A percentile compares a stretch with the other conserved stretches of the same genome.
Evolutionary conservation across 257 asterid species (phyloP).

Genomic region (Forsythia suspensa): DNA sequence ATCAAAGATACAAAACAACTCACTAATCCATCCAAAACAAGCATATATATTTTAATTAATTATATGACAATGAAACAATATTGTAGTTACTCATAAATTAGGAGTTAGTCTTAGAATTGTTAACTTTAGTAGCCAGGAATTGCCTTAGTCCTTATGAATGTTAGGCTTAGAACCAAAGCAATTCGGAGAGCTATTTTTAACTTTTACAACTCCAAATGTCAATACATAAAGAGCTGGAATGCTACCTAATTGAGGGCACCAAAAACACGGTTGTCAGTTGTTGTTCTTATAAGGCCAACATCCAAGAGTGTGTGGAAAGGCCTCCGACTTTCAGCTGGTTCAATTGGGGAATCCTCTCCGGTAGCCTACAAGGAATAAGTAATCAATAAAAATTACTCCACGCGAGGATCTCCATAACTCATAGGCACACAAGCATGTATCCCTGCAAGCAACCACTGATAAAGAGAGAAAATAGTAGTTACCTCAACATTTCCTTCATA

Average conservation of each 20-base stretch:
- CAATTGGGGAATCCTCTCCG: not conserved
- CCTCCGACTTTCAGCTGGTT: not conserved
- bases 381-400: not conserved
- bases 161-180: not conserved
- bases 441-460: not conserved
- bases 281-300: not conserved
- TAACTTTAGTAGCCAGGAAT: too few species aligned
- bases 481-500: too few species aligned
- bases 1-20: not conserved
- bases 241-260: not conserved
- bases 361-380: not conserved
- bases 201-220: not conserved
- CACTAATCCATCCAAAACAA: not conserved
- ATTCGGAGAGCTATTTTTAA: not conserved
- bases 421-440: not conserved
- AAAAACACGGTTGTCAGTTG: not conserved
- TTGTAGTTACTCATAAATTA: not conserved
- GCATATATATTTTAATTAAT: not conserved
- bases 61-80: not conserved
- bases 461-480: not conserved
- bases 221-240: not conserved
- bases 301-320: not conserved
- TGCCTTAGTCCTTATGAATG: too few species aligned
- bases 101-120: too few species aligned
- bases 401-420: not conserved